phyloP scores from a whole-genome alignment of 1,284 basidiomycete species.

The Singerocomus rubriflavus region DNA sequence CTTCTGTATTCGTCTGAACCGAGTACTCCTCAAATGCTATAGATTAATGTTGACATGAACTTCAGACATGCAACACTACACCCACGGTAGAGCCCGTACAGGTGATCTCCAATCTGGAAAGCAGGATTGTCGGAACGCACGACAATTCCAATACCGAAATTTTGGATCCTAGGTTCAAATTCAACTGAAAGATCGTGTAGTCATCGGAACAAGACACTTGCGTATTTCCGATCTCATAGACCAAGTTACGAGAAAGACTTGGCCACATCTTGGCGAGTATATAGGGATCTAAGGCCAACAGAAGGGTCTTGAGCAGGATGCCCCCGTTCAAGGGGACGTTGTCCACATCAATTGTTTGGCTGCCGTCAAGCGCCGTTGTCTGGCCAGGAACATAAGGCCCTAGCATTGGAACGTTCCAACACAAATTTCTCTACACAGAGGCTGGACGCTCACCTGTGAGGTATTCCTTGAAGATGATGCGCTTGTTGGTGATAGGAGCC shows the following conservation, averaged over 20 bases:
- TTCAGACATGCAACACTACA: background rate
- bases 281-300: conserved; percentile 15
- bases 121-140: conserved; percentile 18
- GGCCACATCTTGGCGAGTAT: conserved; percentile 3
- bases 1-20: background rate
- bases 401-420: background rate
- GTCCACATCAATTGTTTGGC: conserved; percentile 14
- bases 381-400: conserved; percentile 7
- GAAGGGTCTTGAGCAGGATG: conserved; percentile 17
- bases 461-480: background rate
- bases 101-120: conserved; percentile 15
- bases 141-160: conserved; percentile 13
- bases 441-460: background rate
- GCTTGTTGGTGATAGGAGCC: background rate
- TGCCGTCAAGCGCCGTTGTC: conserved; percentile 14
- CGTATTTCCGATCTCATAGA: conserved; percentile 12
- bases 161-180: conserved; percentile 1
- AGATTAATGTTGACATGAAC: background rate
- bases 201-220: background rate
- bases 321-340: conserved; percentile 16
- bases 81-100: conserved; percentile 15
- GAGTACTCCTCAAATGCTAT: conserved; percentile 23
- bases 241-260: conserved; percentile 1
- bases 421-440: background rate
- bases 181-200: background rate